Evolutionary conservation across 805 yeast species (phyloP), one percentile per base, ranked within the genome.

Genomic region (Ogataea glucozyma): DNA sequence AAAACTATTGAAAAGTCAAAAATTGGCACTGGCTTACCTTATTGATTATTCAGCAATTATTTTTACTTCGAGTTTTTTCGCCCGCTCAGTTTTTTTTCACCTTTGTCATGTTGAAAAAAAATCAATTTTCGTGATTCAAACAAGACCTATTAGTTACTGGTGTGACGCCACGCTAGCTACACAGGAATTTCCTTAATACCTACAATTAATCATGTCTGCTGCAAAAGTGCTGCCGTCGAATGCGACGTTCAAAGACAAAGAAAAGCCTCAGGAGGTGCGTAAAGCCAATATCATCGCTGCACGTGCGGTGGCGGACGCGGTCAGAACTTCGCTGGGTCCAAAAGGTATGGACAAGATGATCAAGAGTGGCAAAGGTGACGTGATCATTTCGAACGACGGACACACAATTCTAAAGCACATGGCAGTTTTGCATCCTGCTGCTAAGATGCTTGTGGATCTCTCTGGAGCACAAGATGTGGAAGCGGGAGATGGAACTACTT

Each of bases 331-430:
- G 12, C 72, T 93, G 46, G 99, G 99, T 16, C 99, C 99, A 43
- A 91, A 89, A 66, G 99, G 99, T 48, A 93, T 93, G 99, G 99
- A 93, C 67, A 93, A 93, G 72, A 91, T 93, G 98, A 88, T 88
- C 70, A 88, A 88, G 68, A 90, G 98, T 14, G 84, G 90, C 38
- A 78, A 77, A 45, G 98, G 98, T 29, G 89, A 93, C 61, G 86
- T 91, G 56, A 84, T 90, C 59, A 90, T 93, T 55, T 89, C 98
- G 50, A 93, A 93, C 65, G 99, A 93, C 68, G 99, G 99, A 24
- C 98, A 95, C 66, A 93, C 99, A 3, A 93, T 93, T 54, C 72
- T 91, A 55, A 83, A 87, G 58, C 97, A 93, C 65, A 93, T 93
- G 98, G 98, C 99, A 1, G 95, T 93, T 38, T 76, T 93, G 62